Conservation (phyloP, 805 yeast species). For the Pichia cabralensis region DNA sequence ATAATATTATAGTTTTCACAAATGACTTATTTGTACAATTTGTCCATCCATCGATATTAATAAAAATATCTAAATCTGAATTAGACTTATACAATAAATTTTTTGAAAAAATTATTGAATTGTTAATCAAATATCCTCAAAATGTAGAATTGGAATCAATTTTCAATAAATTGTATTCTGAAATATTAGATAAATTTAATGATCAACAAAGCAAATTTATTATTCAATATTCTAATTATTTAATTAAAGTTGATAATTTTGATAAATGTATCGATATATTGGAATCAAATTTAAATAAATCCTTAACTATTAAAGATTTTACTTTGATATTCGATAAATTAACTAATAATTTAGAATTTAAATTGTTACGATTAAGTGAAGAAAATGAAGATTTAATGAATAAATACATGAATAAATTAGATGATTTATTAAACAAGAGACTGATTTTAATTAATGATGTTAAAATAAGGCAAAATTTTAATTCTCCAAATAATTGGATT, state of each 20-base stretch:
- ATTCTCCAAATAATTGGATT: conserved; percentile 62
- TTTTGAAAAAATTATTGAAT: conserved; percentile 29
- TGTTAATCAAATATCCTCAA: background rate
- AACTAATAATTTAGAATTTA: conserved; percentile 48
- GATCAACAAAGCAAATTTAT: conserved; percentile 48
- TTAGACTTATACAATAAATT: conserved; percentile 39
- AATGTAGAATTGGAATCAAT: conserved; percentile 1
- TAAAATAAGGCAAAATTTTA: conserved; percentile 47
- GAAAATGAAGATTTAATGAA: conserved; percentile 8
- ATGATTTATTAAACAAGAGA: conserved; percentile 46
- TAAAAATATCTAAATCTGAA: conserved; percentile 32
- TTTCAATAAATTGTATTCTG: conserved; percentile 20
- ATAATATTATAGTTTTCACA: no score
- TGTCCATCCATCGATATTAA: no score
- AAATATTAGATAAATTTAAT: conserved; percentile 37
- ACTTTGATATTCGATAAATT: conserved; percentile 52
- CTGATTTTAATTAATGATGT: conserved; percentile 57
- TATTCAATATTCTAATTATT: conserved; percentile 39
- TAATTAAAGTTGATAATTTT: conserved; percentile 29
- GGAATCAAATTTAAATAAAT: conserved; percentile 36
- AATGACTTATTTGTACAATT: no score
- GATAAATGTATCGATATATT: conserved; percentile 33
- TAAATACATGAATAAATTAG: conserved; percentile 38
- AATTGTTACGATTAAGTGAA: conserved; percentile 12
- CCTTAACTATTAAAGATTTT: conserved; percentile 51